A percentile compares a stretch with the other conserved stretches of the same genome.
Conservation (phyloP, 192 early-diverging fungal genomes). For the Linderina pennispora region DNA sequence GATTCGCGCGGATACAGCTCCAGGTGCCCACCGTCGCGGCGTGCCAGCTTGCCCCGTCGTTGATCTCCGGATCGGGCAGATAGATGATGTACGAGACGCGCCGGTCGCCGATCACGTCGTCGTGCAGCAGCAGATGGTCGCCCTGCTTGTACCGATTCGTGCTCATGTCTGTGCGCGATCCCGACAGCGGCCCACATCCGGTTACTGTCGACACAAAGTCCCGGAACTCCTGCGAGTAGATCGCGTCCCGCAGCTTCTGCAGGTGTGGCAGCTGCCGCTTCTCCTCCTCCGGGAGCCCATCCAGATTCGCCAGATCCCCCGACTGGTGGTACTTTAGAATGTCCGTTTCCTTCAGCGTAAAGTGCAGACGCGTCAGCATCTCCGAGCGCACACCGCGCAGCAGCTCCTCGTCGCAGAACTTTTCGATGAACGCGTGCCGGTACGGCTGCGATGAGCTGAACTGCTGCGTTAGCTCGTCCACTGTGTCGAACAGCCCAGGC, state of each 20-base stretch:
- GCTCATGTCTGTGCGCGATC: slow-evolving; percentile 63
- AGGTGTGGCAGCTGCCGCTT: slow-evolving; percentile 49
- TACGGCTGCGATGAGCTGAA: slow-evolving; percentile 51
- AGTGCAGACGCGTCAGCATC: slow-evolving; percentile 55
- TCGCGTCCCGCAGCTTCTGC: slow-evolving; percentile 58
- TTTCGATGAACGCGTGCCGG: slow-evolving; percentile 55
- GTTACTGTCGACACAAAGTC: slow-evolving; percentile 59
- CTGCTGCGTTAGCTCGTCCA: slow-evolving; percentile 5
- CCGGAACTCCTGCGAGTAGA: slow-evolving; percentile 72
- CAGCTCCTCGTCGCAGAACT: slow-evolving; percentile 56
- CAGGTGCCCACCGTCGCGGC: slow-evolving; percentile 61
- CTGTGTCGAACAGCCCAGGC: slow-evolving; percentile 19
- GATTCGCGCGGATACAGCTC: slow-evolving; percentile 68
- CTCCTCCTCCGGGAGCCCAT: slow-evolving; percentile 61
- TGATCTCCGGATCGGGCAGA: slow-evolving; percentile 54
- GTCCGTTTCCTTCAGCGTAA: slow-evolving; percentile 80
- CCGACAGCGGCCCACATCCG: slow-evolving; percentile 63
- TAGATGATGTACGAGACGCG: slow-evolving; percentile 75
- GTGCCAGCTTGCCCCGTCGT: slow-evolving; percentile 49
- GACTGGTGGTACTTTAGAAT: slow-evolving; percentile 79
- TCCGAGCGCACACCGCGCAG: slow-evolving; percentile 59
- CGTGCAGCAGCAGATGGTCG: slow-evolving; percentile 72
- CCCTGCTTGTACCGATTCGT: slow-evolving; percentile 66
- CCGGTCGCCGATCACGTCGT: slow-evolving; percentile 76
- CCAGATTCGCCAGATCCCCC: slow-evolving; percentile 77